These are phyloP conservation scores for Lachnellula willkommii DNA, from an alignment of 2,329 filamentous ascomycete species.

Conservation along the genomic window DNA sequence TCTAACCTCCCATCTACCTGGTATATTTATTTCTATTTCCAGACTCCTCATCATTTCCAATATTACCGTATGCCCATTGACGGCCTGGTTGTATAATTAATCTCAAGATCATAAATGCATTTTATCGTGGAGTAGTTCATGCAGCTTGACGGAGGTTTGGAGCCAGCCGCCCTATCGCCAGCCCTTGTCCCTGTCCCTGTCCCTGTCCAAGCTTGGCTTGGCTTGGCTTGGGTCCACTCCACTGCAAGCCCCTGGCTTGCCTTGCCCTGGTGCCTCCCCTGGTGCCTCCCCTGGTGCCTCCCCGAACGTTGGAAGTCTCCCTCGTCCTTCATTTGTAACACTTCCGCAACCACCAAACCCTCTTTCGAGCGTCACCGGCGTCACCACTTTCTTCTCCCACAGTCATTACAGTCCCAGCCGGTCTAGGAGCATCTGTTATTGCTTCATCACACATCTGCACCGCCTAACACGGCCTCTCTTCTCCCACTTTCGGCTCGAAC, in stretches of 20 bases:
- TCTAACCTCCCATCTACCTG: background rate
- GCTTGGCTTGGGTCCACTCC: background rate
- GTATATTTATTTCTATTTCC: background rate
- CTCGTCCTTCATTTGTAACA: background rate
- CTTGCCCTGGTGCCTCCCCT: background rate
- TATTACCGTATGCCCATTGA: background rate
- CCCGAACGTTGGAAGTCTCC: background rate
- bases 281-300: background rate
- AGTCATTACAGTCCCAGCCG: conserved; percentile 12
- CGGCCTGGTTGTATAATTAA: background rate
- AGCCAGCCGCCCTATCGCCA: background rate
- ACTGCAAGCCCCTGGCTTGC: background rate
- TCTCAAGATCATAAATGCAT: background rate
- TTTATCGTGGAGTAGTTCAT: background rate
- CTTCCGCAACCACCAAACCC: conserved; percentile 4
- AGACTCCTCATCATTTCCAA: background rate
- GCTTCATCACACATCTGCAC: background rate
- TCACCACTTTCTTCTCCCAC: conserved; percentile 1
- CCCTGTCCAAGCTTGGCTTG: conserved; percentile 2
- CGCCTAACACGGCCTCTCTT: background rate
- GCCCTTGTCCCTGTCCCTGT: background rate
- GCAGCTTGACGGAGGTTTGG: background rate
- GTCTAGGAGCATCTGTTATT: conserved; percentile 5
- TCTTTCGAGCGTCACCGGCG: background rate
- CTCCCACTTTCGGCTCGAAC: background rate